A percentile compares a stretch with the other conserved stretches of the same genome.
Conservation (phyloP, 73 alveolate species). For the Uronychia setigera region DNA sequence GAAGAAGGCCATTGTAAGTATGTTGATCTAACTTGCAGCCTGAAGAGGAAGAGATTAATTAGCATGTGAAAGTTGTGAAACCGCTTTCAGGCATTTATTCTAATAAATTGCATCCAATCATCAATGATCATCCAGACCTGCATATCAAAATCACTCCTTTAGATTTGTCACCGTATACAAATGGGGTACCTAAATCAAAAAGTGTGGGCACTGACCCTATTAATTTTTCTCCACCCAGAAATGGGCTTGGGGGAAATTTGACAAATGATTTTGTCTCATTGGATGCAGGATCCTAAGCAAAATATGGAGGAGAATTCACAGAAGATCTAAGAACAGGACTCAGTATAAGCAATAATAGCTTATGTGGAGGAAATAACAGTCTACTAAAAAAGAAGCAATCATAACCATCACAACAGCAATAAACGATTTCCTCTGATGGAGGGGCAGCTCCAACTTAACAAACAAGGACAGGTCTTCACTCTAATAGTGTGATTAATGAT, state of each 20-base stretch:
- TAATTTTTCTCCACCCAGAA: too few relatives aligned
- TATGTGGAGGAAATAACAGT: background rate
- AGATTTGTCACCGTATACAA: background rate
- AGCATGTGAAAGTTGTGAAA: constrained; percentile 23
- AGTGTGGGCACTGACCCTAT: background rate
- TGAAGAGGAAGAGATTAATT: constrained; percentile 39
- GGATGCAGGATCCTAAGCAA: background rate
- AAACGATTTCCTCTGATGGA: background rate
- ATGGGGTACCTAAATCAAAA: background rate
- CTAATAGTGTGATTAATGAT: background rate
- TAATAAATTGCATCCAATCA: constrained; percentile 41
- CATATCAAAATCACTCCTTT: background rate
- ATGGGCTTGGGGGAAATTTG: too few relatives aligned
- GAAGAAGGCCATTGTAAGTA: constrained; percentile 11
- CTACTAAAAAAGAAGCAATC: background rate
- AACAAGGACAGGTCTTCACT: too few relatives aligned
- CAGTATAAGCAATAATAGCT: background rate
- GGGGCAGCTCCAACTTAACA: too few relatives aligned
- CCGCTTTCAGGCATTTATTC: constrained; percentile 47
- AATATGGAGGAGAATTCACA: background rate
- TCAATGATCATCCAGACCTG: constrained; percentile 5
- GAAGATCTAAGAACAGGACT: background rate
- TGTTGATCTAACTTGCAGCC: background rate
- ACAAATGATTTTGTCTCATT: background rate
- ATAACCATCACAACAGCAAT: background rate